Conservation (phyloP, 2,329 filamentous ascomycete species). For the Zalaria obscura region DNA sequence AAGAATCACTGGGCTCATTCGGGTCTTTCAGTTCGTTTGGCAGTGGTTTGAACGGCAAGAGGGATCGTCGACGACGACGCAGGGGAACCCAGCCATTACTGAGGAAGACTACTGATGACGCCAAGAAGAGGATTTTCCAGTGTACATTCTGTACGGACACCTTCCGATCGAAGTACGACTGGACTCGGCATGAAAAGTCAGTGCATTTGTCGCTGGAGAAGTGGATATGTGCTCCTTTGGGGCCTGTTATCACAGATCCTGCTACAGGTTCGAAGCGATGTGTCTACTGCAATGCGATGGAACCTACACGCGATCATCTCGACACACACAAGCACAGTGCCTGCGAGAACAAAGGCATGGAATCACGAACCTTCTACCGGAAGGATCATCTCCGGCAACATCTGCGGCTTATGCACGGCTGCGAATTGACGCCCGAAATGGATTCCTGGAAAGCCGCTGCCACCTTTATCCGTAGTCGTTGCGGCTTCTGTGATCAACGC, state of each 20-base stretch:
- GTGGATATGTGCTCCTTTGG: constrained; percentile 45
- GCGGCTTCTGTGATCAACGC: constrained; percentile 36
- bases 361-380: constrained; percentile 49
- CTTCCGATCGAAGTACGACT: constrained; percentile 44
- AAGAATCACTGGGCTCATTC: constrained; percentile 40
- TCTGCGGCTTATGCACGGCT: constrained; percentile 44
- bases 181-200: constrained; percentile 52
- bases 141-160: constrained; percentile 45
- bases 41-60: constrained; percentile 37
- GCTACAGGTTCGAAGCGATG: constrained; percentile 42
- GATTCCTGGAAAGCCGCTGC: constrained; percentile 48
- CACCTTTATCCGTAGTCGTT: constrained; percentile 38
- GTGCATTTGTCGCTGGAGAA: constrained; percentile 52
- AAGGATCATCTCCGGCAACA: constrained; percentile 51
- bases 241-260: constrained; percentile 41
- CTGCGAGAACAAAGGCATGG: constrained; percentile 52
- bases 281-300: constrained; percentile 41
- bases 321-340: constrained; percentile 45
- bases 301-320: constrained; percentile 41
- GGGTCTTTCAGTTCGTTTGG: constrained; percentile 39
- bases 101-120: constrained; percentile 17
- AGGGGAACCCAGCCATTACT: constrained; percentile 14
- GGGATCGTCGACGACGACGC: constrained; percentile 39
- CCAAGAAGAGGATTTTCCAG: constrained; percentile 35
- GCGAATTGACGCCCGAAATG: constrained; percentile 48